phyloP scores from a whole-genome alignment of 1,284 basidiomycete genomes.

The Inonotus hispidus region DNA sequence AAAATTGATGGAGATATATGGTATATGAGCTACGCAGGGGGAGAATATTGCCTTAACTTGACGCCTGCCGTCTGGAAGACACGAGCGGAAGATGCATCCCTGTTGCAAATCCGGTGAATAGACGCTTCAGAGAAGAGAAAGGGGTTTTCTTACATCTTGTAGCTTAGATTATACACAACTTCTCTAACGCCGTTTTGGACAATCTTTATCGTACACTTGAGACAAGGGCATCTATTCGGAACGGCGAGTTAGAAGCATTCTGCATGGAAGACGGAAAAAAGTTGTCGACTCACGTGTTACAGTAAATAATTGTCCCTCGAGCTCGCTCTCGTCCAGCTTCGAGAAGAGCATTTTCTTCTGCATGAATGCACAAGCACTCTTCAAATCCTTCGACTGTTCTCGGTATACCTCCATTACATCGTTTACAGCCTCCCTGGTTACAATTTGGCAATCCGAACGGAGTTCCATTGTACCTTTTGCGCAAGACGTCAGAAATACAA shows the following conservation, averaged over 20 bases:
- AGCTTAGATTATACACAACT: slow-evolving; percentile 94
- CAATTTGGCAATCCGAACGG: slow-evolving; percentile 87
- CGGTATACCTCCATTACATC: slow-evolving; percentile 63
- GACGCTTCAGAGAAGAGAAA: neutral
- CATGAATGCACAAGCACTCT: slow-evolving; percentile 94
- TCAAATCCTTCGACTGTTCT: slow-evolving; percentile 49
- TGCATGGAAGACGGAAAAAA: neutral
- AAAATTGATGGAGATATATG: neutral
- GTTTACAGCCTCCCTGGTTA: slow-evolving; percentile 80
- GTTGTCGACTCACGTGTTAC: slow-evolving; percentile 60
- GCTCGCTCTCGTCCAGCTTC: slow-evolving; percentile 89
- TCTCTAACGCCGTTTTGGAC: slow-evolving; percentile 90
- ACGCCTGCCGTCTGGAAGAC: slow-evolving; percentile 79
- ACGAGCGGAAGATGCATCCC: slow-evolving; percentile 75
- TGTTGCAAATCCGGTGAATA: slow-evolving; percentile 25
- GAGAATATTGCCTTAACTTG: slow-evolving; percentile 60
- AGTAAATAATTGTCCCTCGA: slow-evolving; percentile 83
- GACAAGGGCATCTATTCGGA: slow-evolving; percentile 81
- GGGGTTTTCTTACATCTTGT: slow-evolving; percentile 73
- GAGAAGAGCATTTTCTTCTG: slow-evolving; percentile 95
- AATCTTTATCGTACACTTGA: slow-evolving; percentile 95
- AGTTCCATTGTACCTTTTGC: slow-evolving; percentile 87
- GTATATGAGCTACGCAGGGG: slow-evolving; percentile 23
- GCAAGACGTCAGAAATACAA: slow-evolving; percentile 4
- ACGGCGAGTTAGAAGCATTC: neutral